Base-by-base conservation (phyloP, 441 rosid species). In the Adansonia grandidieri region DNA sequence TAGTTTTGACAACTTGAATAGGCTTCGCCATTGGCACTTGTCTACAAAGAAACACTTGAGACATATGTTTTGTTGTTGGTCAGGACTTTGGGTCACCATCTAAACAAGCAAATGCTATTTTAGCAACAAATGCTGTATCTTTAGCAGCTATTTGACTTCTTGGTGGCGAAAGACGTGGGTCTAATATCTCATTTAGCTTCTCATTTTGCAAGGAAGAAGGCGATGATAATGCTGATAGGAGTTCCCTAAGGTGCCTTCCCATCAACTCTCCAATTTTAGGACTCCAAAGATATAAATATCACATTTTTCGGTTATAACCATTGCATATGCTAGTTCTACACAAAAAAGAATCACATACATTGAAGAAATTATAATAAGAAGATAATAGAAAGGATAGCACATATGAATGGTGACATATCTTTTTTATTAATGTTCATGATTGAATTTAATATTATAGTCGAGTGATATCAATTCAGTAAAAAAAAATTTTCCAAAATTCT, bases 261-360 rank as follows among this genome's bases (percentile, higher is more conserved):
- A 40, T n/a, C 54, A 67, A 67, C 7, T 17, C 45, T 67, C 50
- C 4, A 67, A 17, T 67, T 47, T 17, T 19, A 64, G 10, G 5
- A 64, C 70, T 37, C 70, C 70, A 64, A 64, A 64, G 8, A 48
- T 44, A 67, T 67, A 67, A n/a, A 44, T 54, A 67, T 67, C 72
- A 44, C 72, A 67, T 44, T 45, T 67, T 20, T 67, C 72, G 0
- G 53, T 67, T 19, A 67, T 51, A 40, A 19, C 42, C 56, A 70
- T 45, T 9, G 58, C 19, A 6, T 67, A 67, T 6, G n/a, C n/a
- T n/a, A n/a, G n/a, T n/a, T n/a, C n/a, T n/a, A n/a, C n/a, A n/a
- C 28, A 24, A 24, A 24, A 24, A 24, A 24, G 28, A 53, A 2
- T 5, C n/a, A 51, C 5, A 14, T 4, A 14, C 13, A 51, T 51